A percentile compares a stretch with the other conserved stretches of the same genome.
Evolutionary conservation across 2,329 filamentous ascomycete genomes (phyloP).

Genomic region (Arthroderma sp.): DNA sequence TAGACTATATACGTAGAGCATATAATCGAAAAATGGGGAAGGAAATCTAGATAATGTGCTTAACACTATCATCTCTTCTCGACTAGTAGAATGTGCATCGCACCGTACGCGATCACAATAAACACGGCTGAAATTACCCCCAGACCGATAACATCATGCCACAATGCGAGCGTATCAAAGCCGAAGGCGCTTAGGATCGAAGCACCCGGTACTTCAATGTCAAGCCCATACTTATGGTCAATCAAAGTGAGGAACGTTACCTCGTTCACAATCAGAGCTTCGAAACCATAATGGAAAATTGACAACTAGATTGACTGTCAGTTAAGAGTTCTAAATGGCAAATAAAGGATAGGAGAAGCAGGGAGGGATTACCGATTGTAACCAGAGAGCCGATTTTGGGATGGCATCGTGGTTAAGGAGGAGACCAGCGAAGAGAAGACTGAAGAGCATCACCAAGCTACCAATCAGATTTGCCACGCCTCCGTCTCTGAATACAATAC

Average conservation of each 20-base stretch:
- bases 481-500: slow-evolving; percentile 82
- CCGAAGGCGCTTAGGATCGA: slow-evolving; percentile 91
- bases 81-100: slow-evolving; percentile 86
- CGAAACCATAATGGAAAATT: slow-evolving; percentile 97
- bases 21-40: too few species aligned
- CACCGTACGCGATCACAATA: slow-evolving; percentile 72
- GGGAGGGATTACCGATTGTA: slow-evolving; percentile 54
- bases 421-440: slow-evolving; percentile 82
- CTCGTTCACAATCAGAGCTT: slow-evolving; percentile 93
- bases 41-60: too few species aligned
- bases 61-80: slow-evolving; percentile 53
- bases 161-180: slow-evolving; percentile 76
- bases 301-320: slow-evolving; percentile 47
- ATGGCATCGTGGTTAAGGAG: slow-evolving; percentile 91
- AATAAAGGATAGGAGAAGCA: background rate
- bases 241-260: slow-evolving; percentile 78
- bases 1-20: too few species aligned
- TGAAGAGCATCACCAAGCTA: slow-evolving; percentile 94
- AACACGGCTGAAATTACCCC: slow-evolving; percentile 72
- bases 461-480: slow-evolving; percentile 89
- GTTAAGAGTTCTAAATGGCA: slow-evolving; percentile 4
- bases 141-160: slow-evolving; percentile 70
- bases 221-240: slow-evolving; percentile 89
- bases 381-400: slow-evolving; percentile 69
- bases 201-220: slow-evolving; percentile 90